Evolutionary conservation across 2,329 filamentous ascomycete genomes (phyloP), one percentile per base, ranked within the genome.

Genomic region (Aspergillus pseudonomiae): DNA sequence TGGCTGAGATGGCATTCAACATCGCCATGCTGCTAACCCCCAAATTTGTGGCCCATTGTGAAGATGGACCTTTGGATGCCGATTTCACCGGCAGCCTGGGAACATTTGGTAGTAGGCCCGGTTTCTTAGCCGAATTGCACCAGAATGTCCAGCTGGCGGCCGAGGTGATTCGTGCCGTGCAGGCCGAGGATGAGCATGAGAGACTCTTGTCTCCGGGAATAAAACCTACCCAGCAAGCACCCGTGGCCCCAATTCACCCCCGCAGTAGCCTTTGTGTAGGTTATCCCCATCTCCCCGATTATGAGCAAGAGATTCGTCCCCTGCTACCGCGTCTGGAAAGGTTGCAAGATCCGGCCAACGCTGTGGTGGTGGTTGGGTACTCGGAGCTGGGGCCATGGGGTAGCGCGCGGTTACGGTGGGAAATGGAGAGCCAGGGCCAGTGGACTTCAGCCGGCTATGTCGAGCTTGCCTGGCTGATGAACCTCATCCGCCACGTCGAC

Each of bases 401-500:
- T 84, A 99, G 98, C 84, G 94, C 95, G 2, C 89, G 95, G 73
- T 99, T 95, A 52, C 89, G 95, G 66, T 99, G 95, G 95, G 95
- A 99, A 83, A 99, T 99, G 94, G 95, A 99, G 79, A 94, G 95
- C 1, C 89, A 93, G 70, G 95, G 95, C 76, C 88, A 97, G 75
- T 99, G 99, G 83, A 98, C 95, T 11, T 88, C 99, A 16, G 96
- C 99, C 80, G 95, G 95, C 34, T 98, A 94, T 74, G 90, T 99
- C 64, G 95, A 99, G 81, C 99, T 99, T 95, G 94, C 95, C 36
- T 99, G 95, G 95, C 92, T 99, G 79, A 99, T 98, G 94, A 95
- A 95, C 75, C 88, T 98, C 64, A 98, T 99, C 84, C 97, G 94
- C 86, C 96, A 99, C 80, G 92, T 97, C 84, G 98, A 98, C 72